phyloP scores from a whole-genome alignment of 1,139 yeast genomes.

The Geotrichum carabidarum region DNA sequence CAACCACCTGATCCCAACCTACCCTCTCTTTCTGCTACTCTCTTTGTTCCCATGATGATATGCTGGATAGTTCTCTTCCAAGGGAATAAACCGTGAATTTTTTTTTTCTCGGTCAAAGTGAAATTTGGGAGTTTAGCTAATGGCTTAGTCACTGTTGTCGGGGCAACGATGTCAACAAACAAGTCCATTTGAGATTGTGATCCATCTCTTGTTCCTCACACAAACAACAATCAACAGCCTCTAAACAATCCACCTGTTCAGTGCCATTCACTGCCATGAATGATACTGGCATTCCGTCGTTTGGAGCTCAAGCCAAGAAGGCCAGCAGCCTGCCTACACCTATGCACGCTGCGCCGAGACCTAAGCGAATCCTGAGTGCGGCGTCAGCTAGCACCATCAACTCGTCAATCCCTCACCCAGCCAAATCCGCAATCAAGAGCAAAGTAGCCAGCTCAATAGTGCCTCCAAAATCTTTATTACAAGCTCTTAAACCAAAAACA shows the following conservation, averaged over 20 bases:
- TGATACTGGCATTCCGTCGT: background rate
- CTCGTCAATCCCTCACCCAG: conserved; percentile 1
- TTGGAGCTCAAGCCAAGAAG: background rate
- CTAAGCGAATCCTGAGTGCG: background rate
- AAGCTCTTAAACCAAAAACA: background rate
- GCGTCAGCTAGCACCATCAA: background rate
- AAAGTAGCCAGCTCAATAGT: background rate
- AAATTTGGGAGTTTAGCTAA: conserved; percentile 10
- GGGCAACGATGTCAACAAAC: conserved; percentile 6
- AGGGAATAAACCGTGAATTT: background rate
- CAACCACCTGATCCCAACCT: background rate
- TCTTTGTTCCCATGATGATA: conserved; percentile 7
- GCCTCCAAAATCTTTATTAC: background rate
- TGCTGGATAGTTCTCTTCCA: background rate
- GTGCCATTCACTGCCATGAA: background rate
- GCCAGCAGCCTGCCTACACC: conserved; percentile 1
- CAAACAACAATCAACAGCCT: background rate
- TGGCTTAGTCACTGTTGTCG: background rate
- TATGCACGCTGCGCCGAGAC: background rate
- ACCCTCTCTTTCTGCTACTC: conserved; percentile 1
- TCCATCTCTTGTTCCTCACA: background rate
- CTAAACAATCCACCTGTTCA: too few relatives aligned
- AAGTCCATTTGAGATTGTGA: background rate
- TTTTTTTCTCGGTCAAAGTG: background rate
- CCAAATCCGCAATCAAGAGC: background rate